Evolutionary conservation across 176 grass and related monocot genomes (phyloP).

Genomic region (Hyparrhenia diplandra): DNA sequence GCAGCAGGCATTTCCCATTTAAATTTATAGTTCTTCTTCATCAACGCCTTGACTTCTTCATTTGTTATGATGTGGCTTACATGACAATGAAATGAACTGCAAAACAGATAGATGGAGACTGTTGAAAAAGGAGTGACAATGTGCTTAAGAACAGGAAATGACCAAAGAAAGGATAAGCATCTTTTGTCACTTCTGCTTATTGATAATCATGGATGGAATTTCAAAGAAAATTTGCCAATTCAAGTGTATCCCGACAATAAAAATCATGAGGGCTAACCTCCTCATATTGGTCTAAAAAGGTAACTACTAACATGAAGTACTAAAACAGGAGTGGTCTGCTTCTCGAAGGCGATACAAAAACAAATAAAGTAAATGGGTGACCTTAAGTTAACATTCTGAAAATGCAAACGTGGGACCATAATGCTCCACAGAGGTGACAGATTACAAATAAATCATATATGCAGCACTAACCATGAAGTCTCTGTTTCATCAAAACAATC

Average conservation of each 20-base stretch:
- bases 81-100: constrained; percentile 61
- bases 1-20: constrained; percentile 59
- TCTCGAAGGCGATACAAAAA: background rate
- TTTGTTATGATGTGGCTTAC: constrained; percentile 36
- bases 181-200: background rate
- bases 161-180: background rate
- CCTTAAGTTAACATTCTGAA: background rate
- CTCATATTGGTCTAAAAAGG: background rate
- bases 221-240: background rate
- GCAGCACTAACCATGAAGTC: constrained; percentile 38
- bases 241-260: background rate
- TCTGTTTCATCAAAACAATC: constrained; percentile 5
- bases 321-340: too few relatives aligned
- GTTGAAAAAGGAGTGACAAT: background rate
- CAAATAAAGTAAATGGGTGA: background rate
- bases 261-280: background rate
- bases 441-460: background rate
- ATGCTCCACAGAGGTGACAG: background rate
- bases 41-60: constrained; percentile 45
- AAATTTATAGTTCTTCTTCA: constrained; percentile 45
- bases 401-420: background rate
- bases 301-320: background rate
- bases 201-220: background rate
- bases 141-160: background rate
- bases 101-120: background rate